Base-by-base conservation (phyloP, 176 grass and related monocot species). In the Phoenix dactylifera region DNA sequence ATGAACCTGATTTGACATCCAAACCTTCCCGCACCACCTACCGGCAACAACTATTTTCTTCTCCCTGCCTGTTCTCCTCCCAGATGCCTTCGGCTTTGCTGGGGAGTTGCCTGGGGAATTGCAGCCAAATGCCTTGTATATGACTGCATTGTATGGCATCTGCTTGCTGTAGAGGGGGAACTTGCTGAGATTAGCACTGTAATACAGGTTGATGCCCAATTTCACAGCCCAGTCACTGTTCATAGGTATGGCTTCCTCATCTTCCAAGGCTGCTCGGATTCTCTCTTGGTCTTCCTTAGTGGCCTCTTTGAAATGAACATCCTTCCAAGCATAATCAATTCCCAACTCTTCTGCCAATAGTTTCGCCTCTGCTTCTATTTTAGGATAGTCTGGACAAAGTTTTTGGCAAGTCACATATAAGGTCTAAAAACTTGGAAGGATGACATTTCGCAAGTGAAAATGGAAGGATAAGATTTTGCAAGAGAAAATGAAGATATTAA, bases 1-100 rank as follows among this genome's bases (percentile, higher is more conserved):
- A 74, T 98, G 93, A 16, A 98, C 93, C 63, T 98, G 87, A 64
- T 89, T 98, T 24, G 93, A 88, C 93, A 98, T 98, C 93, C 93
- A 98, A 79, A 81, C 68, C 77, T 89, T 98, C 18, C 93, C 93
- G 64, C 93, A 98, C 93, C 93, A 98, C 59, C 69, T 79, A 60
- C 93, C 93, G 74, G 84, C 69, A 50, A 78, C 84, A 22, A 98
- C 84, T 26, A 73, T 89, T 80, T 92, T 98, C 84, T 83, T 98
- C 72, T 70, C 68, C 49, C 73, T 67, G 24, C 81, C 70, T 55
- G 76, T 63, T 52, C 60, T 73, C 59, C 73, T 65, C 24, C 64
- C 7, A 71, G 57, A 52, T 6, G 63, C 63, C 23, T 75, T 82
- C 49, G 15, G n/a, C 50, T 63, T 35, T 4, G 20, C 7, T 14